Evolutionary conservation across 352 stramenopile genomes (phyloP).

Genomic region (Phytophthora lateralis): DNA sequence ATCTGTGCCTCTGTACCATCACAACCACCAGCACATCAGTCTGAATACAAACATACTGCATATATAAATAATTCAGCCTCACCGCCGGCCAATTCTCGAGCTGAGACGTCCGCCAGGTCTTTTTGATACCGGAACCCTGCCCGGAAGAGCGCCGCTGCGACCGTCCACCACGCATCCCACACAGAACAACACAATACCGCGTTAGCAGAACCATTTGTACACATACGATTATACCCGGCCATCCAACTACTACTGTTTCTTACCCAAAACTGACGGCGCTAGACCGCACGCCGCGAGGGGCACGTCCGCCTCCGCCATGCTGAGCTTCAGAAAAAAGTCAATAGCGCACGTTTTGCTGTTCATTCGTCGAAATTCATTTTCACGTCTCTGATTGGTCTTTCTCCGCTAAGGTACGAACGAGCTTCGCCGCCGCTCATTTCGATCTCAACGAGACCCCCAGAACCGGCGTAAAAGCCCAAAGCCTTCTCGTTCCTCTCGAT

Average conservation of each 20-base stretch:
- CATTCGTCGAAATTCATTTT: slow-evolving; percentile 8
- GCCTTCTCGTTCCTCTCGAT: background rate
- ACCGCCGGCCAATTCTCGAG: slow-evolving; percentile 68
- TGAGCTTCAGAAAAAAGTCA: slow-evolving; percentile 1
- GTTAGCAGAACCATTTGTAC: slow-evolving; percentile 1
- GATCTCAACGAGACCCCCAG: slow-evolving; percentile 38
- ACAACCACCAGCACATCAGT: background rate
- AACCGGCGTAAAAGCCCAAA: slow-evolving; percentile 19
- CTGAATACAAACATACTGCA: background rate
- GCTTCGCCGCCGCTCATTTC: slow-evolving; percentile 49
- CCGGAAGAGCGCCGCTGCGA: slow-evolving; percentile 58
- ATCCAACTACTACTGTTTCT: background rate
- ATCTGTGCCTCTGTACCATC: slow-evolving; percentile 48
- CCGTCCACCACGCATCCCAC: background rate
- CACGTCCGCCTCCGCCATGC: slow-evolving; percentile 33
- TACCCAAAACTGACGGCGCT: slow-evolving; percentile 64
- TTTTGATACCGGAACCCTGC: slow-evolving; percentile 65
- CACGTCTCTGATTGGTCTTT: slow-evolving; percentile 30
- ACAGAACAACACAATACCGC: background rate
- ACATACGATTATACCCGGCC: background rate
- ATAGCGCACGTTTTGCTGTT: background rate
- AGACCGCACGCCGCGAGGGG: slow-evolving; percentile 59
- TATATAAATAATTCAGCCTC: background rate
- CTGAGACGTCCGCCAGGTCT: slow-evolving; percentile 54
- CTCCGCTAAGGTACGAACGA: slow-evolving; percentile 23